Evolutionary conservation across 2,329 filamentous ascomycete genomes (phyloP), one percentile per base, ranked within the genome.

Genomic region (Hypoxylon sp.): DNA sequence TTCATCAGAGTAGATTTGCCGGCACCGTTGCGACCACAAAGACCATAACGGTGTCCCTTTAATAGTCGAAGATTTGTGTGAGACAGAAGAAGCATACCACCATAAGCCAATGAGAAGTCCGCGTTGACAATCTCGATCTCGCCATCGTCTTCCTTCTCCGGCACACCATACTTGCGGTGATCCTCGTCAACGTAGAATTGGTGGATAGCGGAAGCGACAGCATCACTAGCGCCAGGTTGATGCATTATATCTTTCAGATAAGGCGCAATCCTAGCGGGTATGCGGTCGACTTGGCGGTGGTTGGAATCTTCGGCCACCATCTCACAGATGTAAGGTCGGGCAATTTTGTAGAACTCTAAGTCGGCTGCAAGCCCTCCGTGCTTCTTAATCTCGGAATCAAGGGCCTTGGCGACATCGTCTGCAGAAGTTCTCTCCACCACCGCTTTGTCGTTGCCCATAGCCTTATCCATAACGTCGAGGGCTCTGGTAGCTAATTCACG

Each of bases 1-100:
- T 93, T 92, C 96, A 99, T 98, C 63, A 99, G 87, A 1, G 96
- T 99, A n/a, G 96, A 98, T 83, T 99, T 99, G 77, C 96, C 96
- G 61, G 94, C 94, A 83, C 96, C 96, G 79, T 99, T 99, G 74
- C 95, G 92, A 74, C 96, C 96, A 75, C 95, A 97, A 16, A 99
- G 91, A 78, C 96, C 96, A 78, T 99, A 99, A 63, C 96, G 91
- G 81, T 98, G 96, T 61, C 96, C 96, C 84, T 98, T 97, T 75
- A 98, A 87, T 7, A 99, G 88, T 43, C 94, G 90, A 45, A 99
- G 85, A 78, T 97, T 98, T 71, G 96, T 97, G 82, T 98, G 96
- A 4, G 94, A 97, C 21, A 99, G 87, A 67, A 99, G 84, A 71
- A 99, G 88, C 94, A 97, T 98, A 75, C 96, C 96, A 78, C 96